Evolutionary conservation across 164 flowering plant genomes (phyloP).

Genomic region (Sextonia rubra): DNA sequence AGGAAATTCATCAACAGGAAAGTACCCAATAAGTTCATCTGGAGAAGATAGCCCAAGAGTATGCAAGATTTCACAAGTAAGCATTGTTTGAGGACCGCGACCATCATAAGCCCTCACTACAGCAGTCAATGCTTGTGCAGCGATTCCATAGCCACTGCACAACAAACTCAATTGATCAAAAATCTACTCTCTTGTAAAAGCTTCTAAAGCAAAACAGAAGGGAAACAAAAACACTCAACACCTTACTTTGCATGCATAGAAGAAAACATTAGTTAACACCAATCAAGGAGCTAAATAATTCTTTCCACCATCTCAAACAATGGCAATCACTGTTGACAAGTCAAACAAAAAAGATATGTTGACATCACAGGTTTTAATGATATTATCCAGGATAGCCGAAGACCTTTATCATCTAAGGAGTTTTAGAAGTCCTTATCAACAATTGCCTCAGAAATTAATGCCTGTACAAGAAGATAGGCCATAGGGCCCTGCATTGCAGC

Average conservation of each 20-base stretch:
- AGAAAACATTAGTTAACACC: neutral
- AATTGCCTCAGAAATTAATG: neutral
- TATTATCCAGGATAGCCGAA: too few species aligned
- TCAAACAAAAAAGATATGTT: neutral
- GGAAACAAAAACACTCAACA: neutral
- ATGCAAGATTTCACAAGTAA: constrained; percentile 48
- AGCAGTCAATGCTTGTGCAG: constrained; percentile 89
- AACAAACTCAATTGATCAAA: constrained; percentile 6
- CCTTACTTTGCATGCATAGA: neutral
- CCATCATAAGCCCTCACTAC: constrained; percentile 89
- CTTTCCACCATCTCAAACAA: neutral
- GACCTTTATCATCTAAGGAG: neutral
- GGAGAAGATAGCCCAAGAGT: constrained; percentile 74
- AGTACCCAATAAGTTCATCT: constrained; percentile 91
- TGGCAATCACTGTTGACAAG: neutral
- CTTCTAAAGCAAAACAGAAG: neutral
- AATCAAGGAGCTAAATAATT: neutral
- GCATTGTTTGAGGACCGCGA: constrained; percentile 80
- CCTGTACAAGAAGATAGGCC: neutral
- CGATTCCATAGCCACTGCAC: constrained; percentile 94
- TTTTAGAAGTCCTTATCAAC: neutral
- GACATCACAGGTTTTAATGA: neutral
- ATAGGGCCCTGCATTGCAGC: neutral
- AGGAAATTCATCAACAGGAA: neutral
- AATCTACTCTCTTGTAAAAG: neutral